Conservation (phyloP, 169 alveolate genomes). For the Blepharisma undulans region DNA sequence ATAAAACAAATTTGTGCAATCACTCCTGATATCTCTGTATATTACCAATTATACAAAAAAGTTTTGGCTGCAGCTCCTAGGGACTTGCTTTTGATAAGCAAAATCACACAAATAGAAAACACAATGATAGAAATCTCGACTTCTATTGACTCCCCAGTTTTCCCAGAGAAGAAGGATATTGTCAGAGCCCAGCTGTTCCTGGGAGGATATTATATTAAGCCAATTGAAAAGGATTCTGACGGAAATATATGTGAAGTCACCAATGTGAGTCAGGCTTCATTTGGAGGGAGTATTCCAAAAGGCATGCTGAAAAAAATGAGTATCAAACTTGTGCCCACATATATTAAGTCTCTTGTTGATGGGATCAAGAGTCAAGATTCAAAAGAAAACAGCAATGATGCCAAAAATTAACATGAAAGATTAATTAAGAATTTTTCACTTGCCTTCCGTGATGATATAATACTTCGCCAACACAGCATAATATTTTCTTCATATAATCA, state of each 20-base stretch:
- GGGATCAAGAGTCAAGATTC: constrained; percentile 24
- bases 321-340: background rate
- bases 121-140: constrained; percentile 13
- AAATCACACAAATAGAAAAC: background rate
- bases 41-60: background rate
- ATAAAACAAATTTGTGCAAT: constrained; percentile 23
- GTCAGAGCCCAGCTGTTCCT: constrained; percentile 27
- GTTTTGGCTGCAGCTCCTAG: constrained; percentile 12
- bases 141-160: constrained; percentile 15
- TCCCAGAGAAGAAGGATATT: background rate
- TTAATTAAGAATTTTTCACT: background rate
- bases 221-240: background rate
- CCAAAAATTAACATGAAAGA: background rate
- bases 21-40: background rate
- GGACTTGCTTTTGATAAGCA: constrained; percentile 18
- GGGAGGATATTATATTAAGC: constrained; percentile 13
- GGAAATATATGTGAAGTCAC: constrained; percentile 8
- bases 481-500: constrained; percentile 53
- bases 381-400: background rate
- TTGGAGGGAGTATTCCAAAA: constrained; percentile 25
- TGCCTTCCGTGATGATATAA: constrained; percentile 18
- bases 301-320: constrained; percentile 10
- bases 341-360: constrained; percentile 19
- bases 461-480: constrained; percentile 13
- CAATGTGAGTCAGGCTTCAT: constrained; percentile 18